These are phyloP conservation scores for Lasiodiplodia sp. DNA, from an alignment of 2,329 filamentous ascomycete genomes.

Conservation along the genomic window DNA sequence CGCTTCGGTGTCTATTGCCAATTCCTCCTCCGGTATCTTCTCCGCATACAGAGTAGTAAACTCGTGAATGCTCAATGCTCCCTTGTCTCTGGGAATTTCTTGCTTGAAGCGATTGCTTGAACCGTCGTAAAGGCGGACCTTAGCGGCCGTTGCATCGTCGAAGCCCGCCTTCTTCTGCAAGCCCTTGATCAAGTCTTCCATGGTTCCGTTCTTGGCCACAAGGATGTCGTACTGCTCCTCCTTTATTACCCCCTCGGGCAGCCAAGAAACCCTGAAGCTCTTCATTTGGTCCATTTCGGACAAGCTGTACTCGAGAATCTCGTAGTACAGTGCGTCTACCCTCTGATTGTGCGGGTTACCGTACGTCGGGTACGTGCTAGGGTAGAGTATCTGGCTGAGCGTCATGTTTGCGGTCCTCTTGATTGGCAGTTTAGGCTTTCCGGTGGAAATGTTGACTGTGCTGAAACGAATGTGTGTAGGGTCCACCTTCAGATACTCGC, in stretches of 20 bases:
- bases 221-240: slow-evolving; percentile 86
- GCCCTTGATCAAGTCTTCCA: slow-evolving; percentile 77
- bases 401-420: slow-evolving; percentile 75
- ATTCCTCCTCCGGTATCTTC: slow-evolving; percentile 74
- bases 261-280: slow-evolving; percentile 79
- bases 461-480: slow-evolving; percentile 91
- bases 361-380: slow-evolving; percentile 71
- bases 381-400: slow-evolving; percentile 79
- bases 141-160: slow-evolving; percentile 74
- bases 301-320: slow-evolving; percentile 92
- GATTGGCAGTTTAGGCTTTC: slow-evolving; percentile 78
- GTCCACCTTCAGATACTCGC: slow-evolving; percentile 75
- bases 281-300: slow-evolving; percentile 95
- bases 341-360: slow-evolving; percentile 72
- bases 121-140: slow-evolving; percentile 82
- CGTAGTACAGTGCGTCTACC: slow-evolving; percentile 84
- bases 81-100: slow-evolving; percentile 72
- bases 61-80: slow-evolving; percentile 84
- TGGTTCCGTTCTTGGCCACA: slow-evolving; percentile 83
- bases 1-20: slow-evolving; percentile 50
- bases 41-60: slow-evolving; percentile 85
- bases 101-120: slow-evolving; percentile 85
- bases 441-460: slow-evolving; percentile 78
- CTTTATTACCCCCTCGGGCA: slow-evolving; percentile 90
- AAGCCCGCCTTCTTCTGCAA: slow-evolving; percentile 83